These are phyloP conservation scores for Vanrija humicola DNA, from an alignment of 1,284 basidiomycete species.

Conservation along the genomic window DNA sequence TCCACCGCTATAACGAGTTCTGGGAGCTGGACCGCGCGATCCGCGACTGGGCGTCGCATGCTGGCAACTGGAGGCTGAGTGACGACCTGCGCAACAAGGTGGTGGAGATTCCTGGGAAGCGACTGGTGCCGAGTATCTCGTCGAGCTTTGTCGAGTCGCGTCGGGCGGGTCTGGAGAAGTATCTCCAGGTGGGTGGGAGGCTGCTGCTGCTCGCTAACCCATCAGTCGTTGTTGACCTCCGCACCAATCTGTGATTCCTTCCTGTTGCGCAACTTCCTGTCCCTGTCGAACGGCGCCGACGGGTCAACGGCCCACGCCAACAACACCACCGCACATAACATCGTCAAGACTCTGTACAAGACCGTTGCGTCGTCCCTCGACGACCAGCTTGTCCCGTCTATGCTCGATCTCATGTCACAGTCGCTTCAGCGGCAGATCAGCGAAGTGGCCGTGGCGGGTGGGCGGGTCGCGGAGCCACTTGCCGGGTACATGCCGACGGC, in stretches of 20 bases:
- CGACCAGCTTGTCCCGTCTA: constrained; percentile 87
- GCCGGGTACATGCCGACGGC: constrained; percentile 48
- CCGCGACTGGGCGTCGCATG: constrained; percentile 38
- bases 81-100: constrained; percentile 1
- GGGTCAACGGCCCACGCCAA: constrained; percentile 16
- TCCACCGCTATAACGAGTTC: constrained; percentile 91
- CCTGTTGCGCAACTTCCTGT: constrained; percentile 80
- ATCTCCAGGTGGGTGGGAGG: constrained; percentile 72
- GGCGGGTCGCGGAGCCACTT: constrained; percentile 66
- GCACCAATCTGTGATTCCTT: constrained; percentile 74
- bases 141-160: constrained; percentile 74
- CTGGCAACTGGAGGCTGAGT: background rate
- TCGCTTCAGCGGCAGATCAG: constrained; percentile 75
- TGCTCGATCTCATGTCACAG: constrained; percentile 76
- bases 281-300: constrained; percentile 51
- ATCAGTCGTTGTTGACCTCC: constrained; percentile 67
- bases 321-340: constrained; percentile 53
- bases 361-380: constrained; percentile 87
- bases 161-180: constrained; percentile 74
- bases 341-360: constrained; percentile 79
- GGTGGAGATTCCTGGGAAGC: constrained; percentile 79
- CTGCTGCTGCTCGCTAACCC: no score
- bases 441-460: constrained; percentile 73
- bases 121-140: constrained; percentile 76
- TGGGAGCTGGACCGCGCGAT: constrained; percentile 79